These are phyloP conservation scores for Penicillium subrubescens DNA, from an alignment of 495 filamentous ascomycete species.

Conservation along the genomic window DNA sequence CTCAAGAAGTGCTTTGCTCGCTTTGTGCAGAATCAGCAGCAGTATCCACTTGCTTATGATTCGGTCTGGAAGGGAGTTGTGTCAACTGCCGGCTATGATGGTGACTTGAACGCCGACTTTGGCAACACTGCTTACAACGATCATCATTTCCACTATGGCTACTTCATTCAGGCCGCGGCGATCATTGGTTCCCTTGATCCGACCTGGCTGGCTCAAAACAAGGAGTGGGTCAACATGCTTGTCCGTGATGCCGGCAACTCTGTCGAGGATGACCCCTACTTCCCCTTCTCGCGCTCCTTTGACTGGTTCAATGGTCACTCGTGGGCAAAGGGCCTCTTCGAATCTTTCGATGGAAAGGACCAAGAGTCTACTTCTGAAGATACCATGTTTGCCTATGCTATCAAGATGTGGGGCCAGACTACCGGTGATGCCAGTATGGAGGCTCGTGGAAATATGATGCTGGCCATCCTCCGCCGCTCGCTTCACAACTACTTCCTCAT, in stretches of 20 bases:
- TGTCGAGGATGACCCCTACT: conserved; percentile 65
- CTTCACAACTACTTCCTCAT: conserved; percentile 84
- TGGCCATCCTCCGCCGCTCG: conserved; percentile 69
- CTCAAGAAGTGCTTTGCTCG: conserved; percentile 76
- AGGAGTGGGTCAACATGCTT: conserved; percentile 78
- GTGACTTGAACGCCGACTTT: conserved; percentile 73
- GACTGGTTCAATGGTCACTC: conserved; percentile 97
- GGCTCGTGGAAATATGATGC: conserved; percentile 82
- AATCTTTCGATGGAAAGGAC: conserved; percentile 88
- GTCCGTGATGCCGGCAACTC: conserved; percentile 82
- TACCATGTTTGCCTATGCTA: conserved; percentile 79
- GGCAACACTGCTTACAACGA: conserved; percentile 91
- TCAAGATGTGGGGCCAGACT: conserved; percentile 92
- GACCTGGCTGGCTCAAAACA: conserved; percentile 70
- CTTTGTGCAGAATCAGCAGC: conserved; percentile 76
- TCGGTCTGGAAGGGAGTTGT: conserved; percentile 84
- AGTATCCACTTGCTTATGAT: conserved; percentile 80
- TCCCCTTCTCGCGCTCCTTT: conserved; percentile 84
- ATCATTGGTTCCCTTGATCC: conserved; percentile 82
- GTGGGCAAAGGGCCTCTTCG: conserved; percentile 95
- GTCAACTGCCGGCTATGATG: conserved; percentile 76
- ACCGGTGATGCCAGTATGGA: conserved; percentile 79
- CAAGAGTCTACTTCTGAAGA: conserved; percentile 93
- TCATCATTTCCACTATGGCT: conserved; percentile 91
- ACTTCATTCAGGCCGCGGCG: conserved; percentile 88